Evolutionary conservation across 2,329 filamentous ascomycete genomes (phyloP).

Genomic region (Pseudonectria buxi): DNA sequence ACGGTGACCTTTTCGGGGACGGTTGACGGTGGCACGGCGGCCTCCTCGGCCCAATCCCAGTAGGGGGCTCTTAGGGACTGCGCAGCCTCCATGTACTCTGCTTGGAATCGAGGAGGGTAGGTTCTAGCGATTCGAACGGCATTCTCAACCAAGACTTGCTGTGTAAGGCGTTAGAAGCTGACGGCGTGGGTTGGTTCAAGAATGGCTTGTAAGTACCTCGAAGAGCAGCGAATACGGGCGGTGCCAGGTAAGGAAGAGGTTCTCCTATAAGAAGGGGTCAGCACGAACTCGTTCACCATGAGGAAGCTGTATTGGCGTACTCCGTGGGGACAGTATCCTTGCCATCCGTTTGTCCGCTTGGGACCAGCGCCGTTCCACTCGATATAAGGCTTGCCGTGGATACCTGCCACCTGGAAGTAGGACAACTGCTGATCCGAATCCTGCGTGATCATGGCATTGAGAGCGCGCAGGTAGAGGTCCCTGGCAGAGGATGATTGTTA

Average conservation of each 20-base stretch:
- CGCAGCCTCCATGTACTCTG: constrained; percentile 38
- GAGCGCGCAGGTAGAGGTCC: constrained; percentile 44
- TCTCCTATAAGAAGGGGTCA: constrained; percentile 30
- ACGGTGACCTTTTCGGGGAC: constrained; percentile 29
- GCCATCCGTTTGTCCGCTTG: constrained; percentile 23
- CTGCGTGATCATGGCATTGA: constrained; percentile 36
- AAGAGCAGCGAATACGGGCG: constrained; percentile 47
- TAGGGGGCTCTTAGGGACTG: constrained; percentile 41
- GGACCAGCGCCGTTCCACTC: constrained; percentile 37
- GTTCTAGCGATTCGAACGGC: constrained; percentile 38
- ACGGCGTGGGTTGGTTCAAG: not conserved
- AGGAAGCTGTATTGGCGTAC: constrained; percentile 24
- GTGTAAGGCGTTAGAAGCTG: constrained; percentile 6
- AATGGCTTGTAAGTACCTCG: constrained; percentile 34
- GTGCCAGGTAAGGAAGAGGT: constrained; percentile 49
- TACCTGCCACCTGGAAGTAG: constrained; percentile 44
- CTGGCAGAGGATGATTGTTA: constrained; percentile 19
- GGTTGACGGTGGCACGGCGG: constrained; percentile 37
- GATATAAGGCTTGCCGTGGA: constrained; percentile 36
- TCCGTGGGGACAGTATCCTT: constrained; percentile 41
- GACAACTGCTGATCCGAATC: constrained; percentile 37
- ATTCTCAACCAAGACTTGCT: constrained; percentile 46
- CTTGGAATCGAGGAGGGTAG: constrained; percentile 31
- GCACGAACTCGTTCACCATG: not conserved
- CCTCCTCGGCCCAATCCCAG: constrained; percentile 47